Percentiles rank a stretch among this genome's conserved stretches.
Conservation (phyloP, 2,329 filamentous ascomycete species). For the Fusarium bactridioides region DNA sequence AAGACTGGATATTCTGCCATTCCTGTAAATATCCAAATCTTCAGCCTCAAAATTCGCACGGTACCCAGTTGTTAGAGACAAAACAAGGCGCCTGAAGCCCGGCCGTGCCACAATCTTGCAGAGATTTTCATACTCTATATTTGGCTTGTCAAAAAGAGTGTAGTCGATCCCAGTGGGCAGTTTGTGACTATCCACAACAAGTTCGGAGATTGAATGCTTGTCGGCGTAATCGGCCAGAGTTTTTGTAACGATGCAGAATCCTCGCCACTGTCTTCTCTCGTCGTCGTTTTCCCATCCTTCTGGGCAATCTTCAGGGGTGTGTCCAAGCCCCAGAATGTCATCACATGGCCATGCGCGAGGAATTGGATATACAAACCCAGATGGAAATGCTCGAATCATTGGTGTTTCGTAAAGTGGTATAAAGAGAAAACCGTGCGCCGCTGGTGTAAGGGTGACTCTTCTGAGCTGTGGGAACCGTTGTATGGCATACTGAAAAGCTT, state of each 20-base stretch:
- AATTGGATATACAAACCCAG: background rate
- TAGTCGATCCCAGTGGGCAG: background rate
- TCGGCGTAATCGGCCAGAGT: background rate
- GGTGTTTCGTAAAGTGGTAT: background rate
- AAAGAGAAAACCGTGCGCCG: background rate
- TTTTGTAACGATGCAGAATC: background rate
- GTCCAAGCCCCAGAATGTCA: background rate
- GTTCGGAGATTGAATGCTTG: background rate
- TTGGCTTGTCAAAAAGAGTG: background rate
- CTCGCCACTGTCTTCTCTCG: background rate
- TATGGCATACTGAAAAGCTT: background rate
- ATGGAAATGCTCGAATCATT: constrained; percentile 5
- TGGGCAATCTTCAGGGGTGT: background rate
- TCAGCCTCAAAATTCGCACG: background rate
- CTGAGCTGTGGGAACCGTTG: background rate
- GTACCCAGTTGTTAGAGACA: background rate
- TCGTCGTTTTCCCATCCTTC: background rate
- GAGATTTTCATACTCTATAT: background rate
- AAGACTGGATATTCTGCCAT: background rate
- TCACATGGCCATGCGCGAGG: background rate
- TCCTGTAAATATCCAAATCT: background rate
- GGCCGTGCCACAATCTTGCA: background rate
- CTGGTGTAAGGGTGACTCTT: background rate
- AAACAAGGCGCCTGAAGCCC: background rate
- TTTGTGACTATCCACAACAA: background rate